Conservation (phyloP, 106 monocot genomes). For the Dendrobium catenatum region DNA sequence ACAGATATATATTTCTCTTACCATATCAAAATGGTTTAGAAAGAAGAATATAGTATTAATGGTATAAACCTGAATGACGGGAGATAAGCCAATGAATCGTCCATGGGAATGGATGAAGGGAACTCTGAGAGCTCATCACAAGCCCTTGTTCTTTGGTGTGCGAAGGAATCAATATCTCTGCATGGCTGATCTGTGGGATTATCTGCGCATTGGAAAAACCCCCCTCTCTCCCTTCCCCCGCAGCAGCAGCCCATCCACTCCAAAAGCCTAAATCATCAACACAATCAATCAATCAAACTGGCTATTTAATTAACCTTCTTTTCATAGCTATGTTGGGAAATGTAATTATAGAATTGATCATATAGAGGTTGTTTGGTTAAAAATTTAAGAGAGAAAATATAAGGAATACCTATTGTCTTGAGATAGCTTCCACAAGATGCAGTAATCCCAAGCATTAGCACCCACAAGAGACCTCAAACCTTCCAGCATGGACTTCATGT, state of each 20-base stretch:
- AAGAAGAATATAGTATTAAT: background rate
- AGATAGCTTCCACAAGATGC: conserved; percentile 65
- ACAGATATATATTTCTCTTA: background rate
- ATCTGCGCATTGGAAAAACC: conserved; percentile 6
- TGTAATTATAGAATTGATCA: too few species aligned
- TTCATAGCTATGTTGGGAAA: too few species aligned
- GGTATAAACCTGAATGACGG: background rate
- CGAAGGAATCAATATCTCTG: conserved; percentile 27
- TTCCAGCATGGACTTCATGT: conserved; percentile 27
- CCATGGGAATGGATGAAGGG: conserved; percentile 43
- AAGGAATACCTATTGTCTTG: conserved; percentile 52
- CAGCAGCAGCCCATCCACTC: conserved; percentile 55
- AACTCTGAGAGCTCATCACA: conserved; percentile 42
- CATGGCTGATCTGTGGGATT: conserved; percentile 14
- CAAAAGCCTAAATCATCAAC: conserved; percentile 19
- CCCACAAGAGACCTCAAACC: conserved; percentile 64
- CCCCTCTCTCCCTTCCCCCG: conserved; percentile 23
- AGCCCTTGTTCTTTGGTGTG: conserved; percentile 33
- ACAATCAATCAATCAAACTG: background rate
- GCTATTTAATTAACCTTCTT: background rate
- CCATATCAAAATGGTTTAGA: background rate
- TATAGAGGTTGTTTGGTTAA: background rate
- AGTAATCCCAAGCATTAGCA: conserved; percentile 68
- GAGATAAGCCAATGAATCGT: conserved; percentile 19
- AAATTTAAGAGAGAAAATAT: background rate